phyloP scores from a whole-genome alignment of 805 yeast genomes.

The Candida ovalis region DNA sequence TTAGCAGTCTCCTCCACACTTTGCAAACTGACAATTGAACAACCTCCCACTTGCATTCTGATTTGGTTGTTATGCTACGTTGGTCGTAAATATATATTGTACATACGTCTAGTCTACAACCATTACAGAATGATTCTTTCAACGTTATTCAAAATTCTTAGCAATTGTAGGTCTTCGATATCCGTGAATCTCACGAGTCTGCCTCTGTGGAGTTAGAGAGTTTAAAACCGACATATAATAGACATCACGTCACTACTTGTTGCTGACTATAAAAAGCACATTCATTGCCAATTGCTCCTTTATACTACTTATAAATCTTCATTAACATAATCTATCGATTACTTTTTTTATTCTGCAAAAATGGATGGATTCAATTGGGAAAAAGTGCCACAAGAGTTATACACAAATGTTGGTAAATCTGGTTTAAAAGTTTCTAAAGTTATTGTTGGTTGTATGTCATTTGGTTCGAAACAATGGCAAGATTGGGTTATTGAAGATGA shows the following conservation, averaged over 20 bases:
- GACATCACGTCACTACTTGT: too few species aligned
- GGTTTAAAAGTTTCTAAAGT: slow-evolving; percentile 46
- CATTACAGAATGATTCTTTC: too few species aligned
- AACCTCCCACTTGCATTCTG: too few species aligned
- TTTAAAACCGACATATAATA: background rate
- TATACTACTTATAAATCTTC: slow-evolving; percentile 13
- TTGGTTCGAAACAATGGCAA: slow-evolving; percentile 39
- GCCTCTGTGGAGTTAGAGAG: background rate
- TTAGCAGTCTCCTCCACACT: too few species aligned
- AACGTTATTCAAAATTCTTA: too few species aligned
- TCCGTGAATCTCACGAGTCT: too few species aligned
- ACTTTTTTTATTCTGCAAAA: slow-evolving; percentile 23
- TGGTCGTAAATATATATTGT: too few species aligned
- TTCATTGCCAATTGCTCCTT: slow-evolving; percentile 9
- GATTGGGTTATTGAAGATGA: slow-evolving; percentile 45
- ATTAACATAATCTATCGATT: too few species aligned
- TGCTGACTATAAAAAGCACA: background rate
- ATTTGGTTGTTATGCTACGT: too few species aligned
- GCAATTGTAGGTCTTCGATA: too few species aligned
- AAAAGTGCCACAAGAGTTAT: slow-evolving; percentile 11
- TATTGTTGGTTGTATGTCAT: slow-evolving; percentile 52
- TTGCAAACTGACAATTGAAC: too few species aligned
- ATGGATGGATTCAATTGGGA: slow-evolving; percentile 4
- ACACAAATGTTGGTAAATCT: slow-evolving; percentile 35
- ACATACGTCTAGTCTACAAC: too few species aligned